Evolutionary conservation across 2,329 filamentous ascomycete species (phyloP), one percentile per base, ranked within the genome.

Genomic region (Apiospora aurea): DNA sequence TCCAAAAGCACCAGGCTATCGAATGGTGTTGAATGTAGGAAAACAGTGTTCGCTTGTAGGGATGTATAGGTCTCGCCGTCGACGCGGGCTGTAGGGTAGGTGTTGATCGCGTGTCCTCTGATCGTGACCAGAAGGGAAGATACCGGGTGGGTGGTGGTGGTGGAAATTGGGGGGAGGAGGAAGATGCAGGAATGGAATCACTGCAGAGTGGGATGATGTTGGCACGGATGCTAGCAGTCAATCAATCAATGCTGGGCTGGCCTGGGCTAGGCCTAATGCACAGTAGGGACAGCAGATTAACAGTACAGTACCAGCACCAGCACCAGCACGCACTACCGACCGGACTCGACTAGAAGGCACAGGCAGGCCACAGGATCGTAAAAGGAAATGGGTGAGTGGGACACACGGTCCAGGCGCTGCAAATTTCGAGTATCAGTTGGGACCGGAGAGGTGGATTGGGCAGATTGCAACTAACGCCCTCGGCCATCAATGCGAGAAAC

Each of bases 321-420:
- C 47, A 29, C 26, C 26, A 29, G 26, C 26, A 29, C 26, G 26
- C 26, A 51, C n/a, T 51, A 51, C 49, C 16, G 46, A 5, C 13
- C 14, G 14, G 44, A 51, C 49, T 26, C 11, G 14, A 46, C 14
- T 46, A 34, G 26, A 61, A 61, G 53, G 53, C 53, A 18, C 29
- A 61, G 67, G 43, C 46, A n/a, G 44, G 21, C 47, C 44, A 69
- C 67, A 69, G 67, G 67, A 49, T 69, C 67, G 67, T 43, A 68
- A 68, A 46, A n/a, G 67, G 67, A 69, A 69, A 69, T 69, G 47
- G 57, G 67, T 24, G 67, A 69, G 67, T 69, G 67, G 67, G 57
- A 64, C 57, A 64, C 57, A 69, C 67, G 67, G 67, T 21, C 67
- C 67, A 47, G 67, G 47, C 67, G 67, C 47, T 69, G 67, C 67